Base-by-base conservation (phyloP, 768 basidiomycete species). In the Mycena rebaudengoi region DNA sequence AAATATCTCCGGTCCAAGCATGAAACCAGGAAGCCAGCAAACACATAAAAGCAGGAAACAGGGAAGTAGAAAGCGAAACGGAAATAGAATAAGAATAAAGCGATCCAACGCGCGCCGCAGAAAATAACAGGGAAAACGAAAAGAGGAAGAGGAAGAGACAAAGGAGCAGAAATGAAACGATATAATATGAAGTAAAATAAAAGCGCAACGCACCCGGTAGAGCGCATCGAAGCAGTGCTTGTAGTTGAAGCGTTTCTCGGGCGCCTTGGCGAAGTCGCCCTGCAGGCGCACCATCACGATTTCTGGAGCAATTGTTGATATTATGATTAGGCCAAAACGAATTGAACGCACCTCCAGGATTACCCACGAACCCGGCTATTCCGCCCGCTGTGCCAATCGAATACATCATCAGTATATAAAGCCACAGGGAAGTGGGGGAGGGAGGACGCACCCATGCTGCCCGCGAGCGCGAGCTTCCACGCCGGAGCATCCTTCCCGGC, bases 251-350 rank as follows among this genome's bases (percentile, higher is more conserved):
- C 92, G 84, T 75, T 94, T 92, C 79, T 94, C 93, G 10, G 90
- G 88, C 1, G 92, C 86, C 74, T 96, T 96, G 7, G 93, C 94
- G 69, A 92, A 90, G 77, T 97, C 95, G 35, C 91, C 94, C 77
- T 96, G 95, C 64, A 97, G 83, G 55, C 95, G 90, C 41, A 96
- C 90, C 90, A 92, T 92, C 33, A 91, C 88, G 73, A 92, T 89
- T 74, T 91, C 91, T 88, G 69, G 30, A n/a, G n/a, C 18, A 18
- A 29, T 4, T 18, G 10, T 3, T n/a, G 13, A 43, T 41, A 1
- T 16, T 7, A n/a, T 11, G 8, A 40, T 41, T 37, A 35, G 28
- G 35, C 12, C 55, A 26, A 44, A 58, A 50, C 35, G 54, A 53
- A 39, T 33, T 25, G 11, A 28, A 74, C 82, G 20, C 69, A 89